Conservation (phyloP, 148 eudicot genomes). For the Fagopyrum tataricum region DNA sequence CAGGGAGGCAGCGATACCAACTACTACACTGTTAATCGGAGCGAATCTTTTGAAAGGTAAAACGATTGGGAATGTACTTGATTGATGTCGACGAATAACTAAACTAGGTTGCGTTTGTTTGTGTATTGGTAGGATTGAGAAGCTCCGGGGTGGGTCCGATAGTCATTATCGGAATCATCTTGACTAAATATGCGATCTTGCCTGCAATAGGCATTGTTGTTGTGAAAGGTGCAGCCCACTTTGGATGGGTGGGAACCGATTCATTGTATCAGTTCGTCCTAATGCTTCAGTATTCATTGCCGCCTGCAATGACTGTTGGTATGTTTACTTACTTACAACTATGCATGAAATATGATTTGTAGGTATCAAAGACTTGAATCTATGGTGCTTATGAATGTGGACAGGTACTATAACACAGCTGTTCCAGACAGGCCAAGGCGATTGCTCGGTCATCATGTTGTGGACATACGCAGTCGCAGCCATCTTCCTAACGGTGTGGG, state of each 20-base stretch:
- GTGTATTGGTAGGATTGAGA: background rate
- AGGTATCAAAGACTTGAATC: too few relatives aligned
- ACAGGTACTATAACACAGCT: too few relatives aligned
- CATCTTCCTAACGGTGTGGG: background rate
- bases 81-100: too few relatives aligned
- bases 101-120: too few relatives aligned
- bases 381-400: too few relatives aligned
- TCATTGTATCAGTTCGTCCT: slow-evolving; percentile 46
- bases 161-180: background rate
- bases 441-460: background rate
- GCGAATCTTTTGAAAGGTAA: slow-evolving; percentile 1
- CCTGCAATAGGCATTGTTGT: background rate
- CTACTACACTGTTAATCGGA: background rate
- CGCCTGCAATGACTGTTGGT: slow-evolving; percentile 52
- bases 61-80: too few relatives aligned
- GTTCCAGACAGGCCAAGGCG: background rate
- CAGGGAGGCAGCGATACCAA: background rate
- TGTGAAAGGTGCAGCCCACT: background rate
- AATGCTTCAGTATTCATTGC: slow-evolving; percentile 53
- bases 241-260: slow-evolving; percentile 10
- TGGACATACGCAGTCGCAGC: background rate
- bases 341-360: background rate
- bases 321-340: background rate
- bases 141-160: background rate
- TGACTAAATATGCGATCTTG: background rate